A percentile compares a stretch with the other conserved stretches of the same genome.
Evolutionary conservation across 345 rosid genomes (phyloP).

Genomic region (Salix koriyanagi): DNA sequence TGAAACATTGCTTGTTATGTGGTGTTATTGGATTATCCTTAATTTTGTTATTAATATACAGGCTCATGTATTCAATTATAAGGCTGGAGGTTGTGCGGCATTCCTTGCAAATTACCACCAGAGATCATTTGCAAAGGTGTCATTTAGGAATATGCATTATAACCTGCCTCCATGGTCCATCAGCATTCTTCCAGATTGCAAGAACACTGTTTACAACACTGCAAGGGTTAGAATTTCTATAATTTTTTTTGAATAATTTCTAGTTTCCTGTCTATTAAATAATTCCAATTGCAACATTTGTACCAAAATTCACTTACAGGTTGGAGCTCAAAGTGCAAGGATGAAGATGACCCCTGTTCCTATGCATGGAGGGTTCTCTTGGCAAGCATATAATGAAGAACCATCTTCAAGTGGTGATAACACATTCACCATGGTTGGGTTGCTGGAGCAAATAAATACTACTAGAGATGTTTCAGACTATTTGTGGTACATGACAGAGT

Average conservation of each 20-base stretch:
- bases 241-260: neutral
- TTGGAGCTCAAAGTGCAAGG: constrained; percentile 79
- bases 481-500: constrained; percentile 98
- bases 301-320: constrained; percentile 33
- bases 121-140: constrained; percentile 60
- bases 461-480: constrained; percentile 87
- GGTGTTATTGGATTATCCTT: neutral
- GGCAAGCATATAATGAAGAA: constrained; percentile 89
- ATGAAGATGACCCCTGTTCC: constrained; percentile 89
- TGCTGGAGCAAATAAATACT: constrained; percentile 93
- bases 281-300: neutral
- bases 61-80: constrained; percentile 85
- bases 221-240: constrained; percentile 65
- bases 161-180: constrained; percentile 98
- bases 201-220: constrained; percentile 94
- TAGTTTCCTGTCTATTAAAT: neutral
- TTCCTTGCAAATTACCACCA: constrained; percentile 84
- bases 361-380: constrained; percentile 76
- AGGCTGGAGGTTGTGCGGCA: constrained; percentile 85
- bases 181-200: constrained; percentile 98
- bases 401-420: constrained; percentile 57
- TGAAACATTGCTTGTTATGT: neutral
- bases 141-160: constrained; percentile 72
- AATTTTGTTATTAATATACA: constrained; percentile 26
- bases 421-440: constrained; percentile 72